These are phyloP conservation scores for Erodium trifolium DNA, from an alignment of 441 rosid species.

Conservation along the genomic window DNA sequence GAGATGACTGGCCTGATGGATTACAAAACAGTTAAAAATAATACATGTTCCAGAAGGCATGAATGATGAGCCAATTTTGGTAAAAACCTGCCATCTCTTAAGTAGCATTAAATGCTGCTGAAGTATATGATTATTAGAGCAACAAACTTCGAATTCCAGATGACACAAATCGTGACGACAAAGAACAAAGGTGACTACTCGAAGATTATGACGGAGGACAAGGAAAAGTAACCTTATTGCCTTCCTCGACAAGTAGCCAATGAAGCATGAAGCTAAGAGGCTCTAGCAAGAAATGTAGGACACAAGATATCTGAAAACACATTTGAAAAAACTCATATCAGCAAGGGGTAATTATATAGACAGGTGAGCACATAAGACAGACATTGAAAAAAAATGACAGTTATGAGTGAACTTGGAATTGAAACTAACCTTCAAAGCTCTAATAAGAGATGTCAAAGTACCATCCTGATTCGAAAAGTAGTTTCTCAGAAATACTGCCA, in stretches of 20 bases:
- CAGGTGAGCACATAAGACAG: background rate
- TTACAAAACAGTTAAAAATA: too few species aligned
- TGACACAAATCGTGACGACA: background rate
- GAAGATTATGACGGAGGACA: slow-evolving; percentile 6
- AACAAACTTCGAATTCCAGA: background rate
- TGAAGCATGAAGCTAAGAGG: slow-evolving; percentile 48
- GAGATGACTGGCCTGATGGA: too few species aligned
- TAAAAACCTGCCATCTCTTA: too few species aligned
- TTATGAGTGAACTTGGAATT: slow-evolving; percentile 7
- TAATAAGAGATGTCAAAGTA: slow-evolving; percentile 69
- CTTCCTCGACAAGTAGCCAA: slow-evolving; percentile 40
- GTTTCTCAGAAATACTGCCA: slow-evolving; percentile 62
- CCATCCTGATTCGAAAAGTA: slow-evolving; percentile 80
- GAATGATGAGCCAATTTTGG: too few species aligned
- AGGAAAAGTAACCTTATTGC: slow-evolving; percentile 38
- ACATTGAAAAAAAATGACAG: background rate
- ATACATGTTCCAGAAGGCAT: too few species aligned
- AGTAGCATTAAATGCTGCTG: too few species aligned
- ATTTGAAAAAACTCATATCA: slow-evolving; percentile 15
- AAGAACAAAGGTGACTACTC: background rate
- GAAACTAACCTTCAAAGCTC: slow-evolving; percentile 68
- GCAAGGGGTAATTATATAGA: slow-evolving; percentile 12
- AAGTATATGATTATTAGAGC: too few species aligned
- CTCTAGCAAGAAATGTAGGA: slow-evolving; percentile 68
- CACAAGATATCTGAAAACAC: slow-evolving; percentile 68